Evolutionary conservation across 805 yeast species (phyloP).

Genomic region (Naumovozyma baii): DNA sequence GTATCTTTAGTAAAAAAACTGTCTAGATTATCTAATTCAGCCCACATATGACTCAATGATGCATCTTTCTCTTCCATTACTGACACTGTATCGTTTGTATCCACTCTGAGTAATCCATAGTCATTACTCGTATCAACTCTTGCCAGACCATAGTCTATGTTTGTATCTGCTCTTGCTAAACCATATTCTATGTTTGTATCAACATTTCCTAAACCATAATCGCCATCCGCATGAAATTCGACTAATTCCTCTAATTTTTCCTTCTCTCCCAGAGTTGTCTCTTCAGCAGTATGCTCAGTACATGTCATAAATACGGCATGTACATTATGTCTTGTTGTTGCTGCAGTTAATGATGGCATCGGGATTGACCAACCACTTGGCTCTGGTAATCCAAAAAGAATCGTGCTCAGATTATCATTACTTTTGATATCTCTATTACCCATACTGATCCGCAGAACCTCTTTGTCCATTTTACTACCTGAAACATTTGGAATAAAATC

Average conservation of each 20-base stretch:
- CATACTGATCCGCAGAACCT: conserved; percentile 81
- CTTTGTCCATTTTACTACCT: conserved; percentile 84
- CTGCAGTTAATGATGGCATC: conserved; percentile 85
- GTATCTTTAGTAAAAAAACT: conserved; percentile 72
- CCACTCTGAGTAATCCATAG: conserved; percentile 21
- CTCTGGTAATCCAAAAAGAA: conserved; percentile 83
- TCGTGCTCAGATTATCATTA: conserved; percentile 77
- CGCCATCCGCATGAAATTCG: conserved; percentile 29
- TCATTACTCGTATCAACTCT: neutral
- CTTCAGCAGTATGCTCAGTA: conserved; percentile 27
- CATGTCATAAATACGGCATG: conserved; percentile 93
- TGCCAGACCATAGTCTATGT: neutral
- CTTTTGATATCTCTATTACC: conserved; percentile 72
- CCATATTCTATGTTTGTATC: conserved; percentile 28
- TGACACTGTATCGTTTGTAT: conserved; percentile 21
- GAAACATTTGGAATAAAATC: conserved; percentile 81
- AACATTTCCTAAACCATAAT: conserved; percentile 26
- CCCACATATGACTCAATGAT: conserved; percentile 83
- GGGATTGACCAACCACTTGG: conserved; percentile 97
- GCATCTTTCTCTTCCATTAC: conserved; percentile 56
- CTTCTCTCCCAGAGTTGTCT: conserved; percentile 13
- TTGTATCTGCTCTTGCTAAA: neutral
- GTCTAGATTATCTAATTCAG: conserved; percentile 80
- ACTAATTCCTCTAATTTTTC: conserved; percentile 21
- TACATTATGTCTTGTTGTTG: conserved; percentile 81